phyloP scores from a whole-genome alignment of 352 stramenopile species.

The Phytophthora cryptogea region DNA sequence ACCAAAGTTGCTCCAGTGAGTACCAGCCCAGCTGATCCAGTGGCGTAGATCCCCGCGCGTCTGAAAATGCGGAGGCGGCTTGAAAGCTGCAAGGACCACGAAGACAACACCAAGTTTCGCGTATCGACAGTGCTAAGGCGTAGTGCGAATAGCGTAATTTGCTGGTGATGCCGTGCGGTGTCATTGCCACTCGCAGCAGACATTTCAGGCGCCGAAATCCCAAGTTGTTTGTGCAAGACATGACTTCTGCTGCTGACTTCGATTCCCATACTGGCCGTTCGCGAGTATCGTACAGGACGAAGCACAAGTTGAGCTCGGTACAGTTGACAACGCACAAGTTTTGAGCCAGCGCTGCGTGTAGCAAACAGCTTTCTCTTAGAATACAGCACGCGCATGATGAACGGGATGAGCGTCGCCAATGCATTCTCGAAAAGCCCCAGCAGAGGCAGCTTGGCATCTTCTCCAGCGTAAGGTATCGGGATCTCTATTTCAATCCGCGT shows the following conservation, averaged over 20 bases:
- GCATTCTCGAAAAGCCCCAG: constrained; percentile 52
- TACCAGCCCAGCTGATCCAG: constrained; percentile 9
- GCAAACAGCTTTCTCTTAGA: constrained; percentile 37
- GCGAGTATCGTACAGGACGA: constrained; percentile 14
- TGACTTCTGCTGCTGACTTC: constrained; percentile 7
- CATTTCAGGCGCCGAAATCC: constrained; percentile 24
- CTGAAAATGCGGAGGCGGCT: background rate
- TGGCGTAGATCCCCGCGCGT: constrained; percentile 9
- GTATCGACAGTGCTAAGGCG: constrained; percentile 33
- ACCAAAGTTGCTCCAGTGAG: constrained; percentile 13
- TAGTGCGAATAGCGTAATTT: constrained; percentile 42
- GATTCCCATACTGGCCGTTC: constrained; percentile 16
- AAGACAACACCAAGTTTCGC: constrained; percentile 21
- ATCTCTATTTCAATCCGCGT: constrained; percentile 5
- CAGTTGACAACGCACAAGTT: constrained; percentile 42
- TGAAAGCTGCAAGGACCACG: constrained; percentile 7
- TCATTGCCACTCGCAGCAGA: constrained; percentile 17
- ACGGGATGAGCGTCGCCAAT: constrained; percentile 40
- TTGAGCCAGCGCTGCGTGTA: constrained; percentile 24
- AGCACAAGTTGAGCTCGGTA: constrained; percentile 38
- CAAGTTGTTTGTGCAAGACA: constrained; percentile 29
- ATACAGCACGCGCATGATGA: constrained; percentile 39
- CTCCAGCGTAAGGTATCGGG: constrained; percentile 8
- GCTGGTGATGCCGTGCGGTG: constrained; percentile 32
- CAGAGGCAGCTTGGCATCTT: constrained; percentile 33